phyloP scores from a whole-genome alignment of 257 asterid genomes.

The Echium plantagineum region DNA sequence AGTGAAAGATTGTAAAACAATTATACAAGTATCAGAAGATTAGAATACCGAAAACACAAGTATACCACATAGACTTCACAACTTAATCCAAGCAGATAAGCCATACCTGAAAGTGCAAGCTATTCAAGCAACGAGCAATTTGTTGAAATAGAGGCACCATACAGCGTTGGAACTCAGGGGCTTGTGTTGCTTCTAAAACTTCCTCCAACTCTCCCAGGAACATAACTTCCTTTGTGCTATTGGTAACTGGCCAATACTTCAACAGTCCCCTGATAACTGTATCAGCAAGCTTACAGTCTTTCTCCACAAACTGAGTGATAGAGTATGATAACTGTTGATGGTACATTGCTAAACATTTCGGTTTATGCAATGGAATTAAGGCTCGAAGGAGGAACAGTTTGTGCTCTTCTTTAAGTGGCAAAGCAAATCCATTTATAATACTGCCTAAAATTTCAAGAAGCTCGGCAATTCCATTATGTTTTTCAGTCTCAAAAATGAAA shows the following conservation, averaged over 20 bases:
- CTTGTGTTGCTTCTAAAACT: slow-evolving; percentile 22
- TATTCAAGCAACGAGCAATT: slow-evolving; percentile 22
- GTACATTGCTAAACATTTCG: slow-evolving; percentile 30
- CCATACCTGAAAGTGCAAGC: slow-evolving; percentile 31
- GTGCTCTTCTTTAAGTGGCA: slow-evolving; percentile 25
- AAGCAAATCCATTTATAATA: slow-evolving; percentile 19
- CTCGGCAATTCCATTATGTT: slow-evolving; percentile 24
- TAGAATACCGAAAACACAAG: background rate
- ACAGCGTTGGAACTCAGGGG: slow-evolving; percentile 21
- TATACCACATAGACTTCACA: background rate
- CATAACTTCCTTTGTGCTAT: slow-evolving; percentile 27
- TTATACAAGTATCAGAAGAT: background rate
- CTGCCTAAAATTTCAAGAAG: slow-evolving; percentile 25
- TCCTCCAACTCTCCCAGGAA: slow-evolving; percentile 30
- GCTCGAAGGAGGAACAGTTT: slow-evolving; percentile 21
- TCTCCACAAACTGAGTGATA: slow-evolving; percentile 25
- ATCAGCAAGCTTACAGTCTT: slow-evolving; percentile 30
- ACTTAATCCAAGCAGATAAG: background rate
- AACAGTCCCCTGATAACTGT: slow-evolving; percentile 22
- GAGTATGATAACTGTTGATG: slow-evolving; percentile 27
- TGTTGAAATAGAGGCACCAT: slow-evolving; percentile 26
- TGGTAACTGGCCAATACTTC: slow-evolving; percentile 30
- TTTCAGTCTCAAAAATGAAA: slow-evolving; percentile 22
- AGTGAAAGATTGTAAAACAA: background rate
- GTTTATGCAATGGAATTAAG: slow-evolving; percentile 28